Percentiles rank a stretch among this genome's conserved stretches.
phyloP scores from a whole-genome alignment of 2,329 filamentous ascomycete species.

The Bretziella fagacearum region DNA sequence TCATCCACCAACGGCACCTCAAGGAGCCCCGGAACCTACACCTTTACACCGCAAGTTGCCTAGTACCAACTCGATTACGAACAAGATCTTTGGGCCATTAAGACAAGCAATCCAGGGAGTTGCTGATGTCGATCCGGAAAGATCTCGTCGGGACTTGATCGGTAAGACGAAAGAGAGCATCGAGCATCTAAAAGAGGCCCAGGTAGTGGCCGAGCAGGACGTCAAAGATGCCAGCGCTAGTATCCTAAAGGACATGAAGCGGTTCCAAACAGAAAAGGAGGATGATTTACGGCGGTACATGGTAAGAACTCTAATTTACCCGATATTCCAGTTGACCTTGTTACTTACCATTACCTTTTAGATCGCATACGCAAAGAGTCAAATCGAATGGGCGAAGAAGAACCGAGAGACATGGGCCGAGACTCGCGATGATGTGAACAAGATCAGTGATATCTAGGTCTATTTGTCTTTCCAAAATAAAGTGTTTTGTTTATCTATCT shows the following conservation, averaged over 20 bases:
- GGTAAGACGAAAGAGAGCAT: constrained; percentile 89
- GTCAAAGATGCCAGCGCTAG: constrained; percentile 84
- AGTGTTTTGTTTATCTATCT: too few species aligned
- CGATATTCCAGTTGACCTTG: not conserved
- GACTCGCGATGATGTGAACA: constrained; percentile 69
- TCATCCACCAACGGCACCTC: constrained; percentile 54
- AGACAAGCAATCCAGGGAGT: constrained; percentile 93
- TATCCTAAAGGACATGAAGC: constrained; percentile 73
- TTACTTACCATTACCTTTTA: constrained; percentile 25
- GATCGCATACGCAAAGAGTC: constrained; percentile 83
- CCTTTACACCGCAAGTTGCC: constrained; percentile 56
- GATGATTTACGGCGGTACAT: constrained; percentile 87
- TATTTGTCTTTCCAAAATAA: not conserved
- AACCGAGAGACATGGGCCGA: constrained; percentile 86
- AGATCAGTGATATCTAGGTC: constrained; percentile 51
- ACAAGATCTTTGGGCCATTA: constrained; percentile 86
- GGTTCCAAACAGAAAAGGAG: constrained; percentile 92
- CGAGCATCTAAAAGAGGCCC: constrained; percentile 71
- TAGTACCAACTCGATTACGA: constrained; percentile 79
- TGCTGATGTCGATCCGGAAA: constrained; percentile 87
- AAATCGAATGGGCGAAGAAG: constrained; percentile 87
- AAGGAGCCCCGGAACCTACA: constrained; percentile 38
- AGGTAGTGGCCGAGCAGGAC: constrained; percentile 74
- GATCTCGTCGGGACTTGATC: constrained; percentile 80
- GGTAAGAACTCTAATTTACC: constrained; percentile 40